Evolutionary conservation across 2,329 filamentous ascomycete genomes (phyloP).

Genomic region (Cladosporium colombiae): DNA sequence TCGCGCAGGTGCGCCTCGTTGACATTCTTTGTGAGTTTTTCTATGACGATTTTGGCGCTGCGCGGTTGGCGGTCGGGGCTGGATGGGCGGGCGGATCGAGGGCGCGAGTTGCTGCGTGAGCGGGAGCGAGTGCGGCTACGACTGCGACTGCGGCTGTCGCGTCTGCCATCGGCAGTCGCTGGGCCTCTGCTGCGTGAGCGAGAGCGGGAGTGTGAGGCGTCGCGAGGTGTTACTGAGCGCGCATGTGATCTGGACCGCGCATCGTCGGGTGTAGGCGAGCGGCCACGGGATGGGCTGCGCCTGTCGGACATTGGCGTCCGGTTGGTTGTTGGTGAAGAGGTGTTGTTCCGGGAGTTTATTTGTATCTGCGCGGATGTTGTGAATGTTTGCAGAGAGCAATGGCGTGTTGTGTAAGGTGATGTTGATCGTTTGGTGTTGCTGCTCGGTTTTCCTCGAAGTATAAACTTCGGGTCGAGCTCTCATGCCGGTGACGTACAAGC

Average conservation of each 20-base stretch:
- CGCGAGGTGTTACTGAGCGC: conserved; percentile 41
- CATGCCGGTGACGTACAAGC: not conserved
- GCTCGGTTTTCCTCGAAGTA: conserved; percentile 4
- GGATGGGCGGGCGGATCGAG: conserved; percentile 10
- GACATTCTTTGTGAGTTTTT: conserved; percentile 93
- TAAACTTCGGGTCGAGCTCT: not conserved
- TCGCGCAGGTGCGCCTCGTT: conserved; percentile 85
- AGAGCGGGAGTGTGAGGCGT: conserved; percentile 38
- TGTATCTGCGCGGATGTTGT: not conserved
- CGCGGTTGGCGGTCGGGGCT: conserved; percentile 25
- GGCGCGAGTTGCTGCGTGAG: conserved; percentile 23
- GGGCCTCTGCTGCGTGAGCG: conserved; percentile 35
- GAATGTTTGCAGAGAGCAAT: not conserved
- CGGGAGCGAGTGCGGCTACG: conserved; percentile 17
- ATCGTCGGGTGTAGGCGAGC: conserved; percentile 37
- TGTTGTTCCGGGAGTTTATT: not conserved
- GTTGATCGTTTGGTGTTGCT: not conserved
- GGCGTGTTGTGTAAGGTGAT: not conserved
- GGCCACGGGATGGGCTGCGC: conserved; percentile 45
- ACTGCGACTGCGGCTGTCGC: conserved; percentile 26
- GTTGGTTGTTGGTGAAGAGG: not conserved
- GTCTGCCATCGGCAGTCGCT: conserved; percentile 39
- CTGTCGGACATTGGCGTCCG: conserved; percentile 22
- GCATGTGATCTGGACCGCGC: conserved; percentile 28
- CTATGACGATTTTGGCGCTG: conserved; percentile 77